Evolutionary conservation across 2,329 filamentous ascomycete species (phyloP).

Genomic region (Calonectria ilicicola): DNA sequence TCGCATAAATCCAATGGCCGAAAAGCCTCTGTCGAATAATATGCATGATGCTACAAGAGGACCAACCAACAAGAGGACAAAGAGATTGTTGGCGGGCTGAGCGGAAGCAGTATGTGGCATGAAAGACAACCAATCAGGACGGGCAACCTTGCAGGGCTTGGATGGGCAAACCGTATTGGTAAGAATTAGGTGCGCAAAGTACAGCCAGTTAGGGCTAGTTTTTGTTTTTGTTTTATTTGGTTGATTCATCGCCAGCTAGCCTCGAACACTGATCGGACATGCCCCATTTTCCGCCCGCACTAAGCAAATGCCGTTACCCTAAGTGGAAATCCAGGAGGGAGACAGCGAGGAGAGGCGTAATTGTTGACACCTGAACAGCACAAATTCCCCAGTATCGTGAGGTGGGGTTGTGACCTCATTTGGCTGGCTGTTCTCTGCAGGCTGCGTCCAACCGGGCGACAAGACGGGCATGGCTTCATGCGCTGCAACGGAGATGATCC

Average conservation of each 20-base stretch:
- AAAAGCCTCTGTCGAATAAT: background rate
- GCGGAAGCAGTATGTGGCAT: background rate
- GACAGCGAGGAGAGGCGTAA: background rate
- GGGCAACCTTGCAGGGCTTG: background rate
- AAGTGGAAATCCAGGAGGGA: background rate
- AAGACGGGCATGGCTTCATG: background rate
- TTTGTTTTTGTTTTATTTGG: background rate
- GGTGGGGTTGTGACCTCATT: background rate
- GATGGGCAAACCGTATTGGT: background rate
- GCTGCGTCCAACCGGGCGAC: background rate
- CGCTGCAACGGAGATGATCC: background rate
- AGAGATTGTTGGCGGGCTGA: background rate
- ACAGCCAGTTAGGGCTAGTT: background rate
- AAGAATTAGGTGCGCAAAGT: background rate
- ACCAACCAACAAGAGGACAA: background rate
- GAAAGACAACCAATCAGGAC: background rate
- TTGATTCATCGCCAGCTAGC: background rate
- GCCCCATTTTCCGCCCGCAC: background rate
- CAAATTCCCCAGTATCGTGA: background rate
- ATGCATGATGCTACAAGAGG: background rate
- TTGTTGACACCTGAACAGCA: background rate
- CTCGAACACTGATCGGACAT: background rate
- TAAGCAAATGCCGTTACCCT: background rate
- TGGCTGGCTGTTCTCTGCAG: background rate
- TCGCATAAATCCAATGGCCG: background rate